Base-by-base conservation (phyloP, 345 rosid genomes). In the Bretschneidera sinensis region DNA sequence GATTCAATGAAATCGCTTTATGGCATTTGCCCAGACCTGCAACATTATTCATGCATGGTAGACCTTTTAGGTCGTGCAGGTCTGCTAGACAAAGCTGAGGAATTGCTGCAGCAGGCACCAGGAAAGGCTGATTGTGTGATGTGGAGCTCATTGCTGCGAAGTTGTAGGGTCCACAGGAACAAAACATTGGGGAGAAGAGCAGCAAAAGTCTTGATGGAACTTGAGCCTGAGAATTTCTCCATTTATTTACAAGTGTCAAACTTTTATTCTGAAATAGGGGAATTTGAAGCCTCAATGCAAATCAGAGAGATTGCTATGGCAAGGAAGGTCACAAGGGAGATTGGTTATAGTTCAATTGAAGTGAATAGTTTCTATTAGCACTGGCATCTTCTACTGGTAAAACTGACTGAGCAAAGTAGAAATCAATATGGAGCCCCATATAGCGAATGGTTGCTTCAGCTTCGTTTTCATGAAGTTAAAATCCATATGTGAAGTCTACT, bases 1-100 rank as follows among this genome's bases (percentile, higher is more conserved):
- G 48, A 73, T 62, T 77, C 75, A 20, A 69, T 85, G 91, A 80
- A 73, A 66, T 60, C 74, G 6, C 57, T 59, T 23, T 81, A 78
- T 54, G 81, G 81, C 67, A 74, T 82, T 54, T 60, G 64, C n/a
- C 92, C 78, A 0, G 85, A 74, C 35, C 62, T 62, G 55, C 83
- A 74, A 69, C 89, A 89, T 49, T 76, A 81, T 78, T 85, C 84
- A 0, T 85, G 97, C 66, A 79, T 92, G 91, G 74, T 85, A 52
- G 92, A 89, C 81, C 80, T 89, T 63, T 62, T 87, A 68, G 92
- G 98, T 50, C 84, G 88, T 51, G 84, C 90, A 60, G 91, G 89
- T 73, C 60, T 83, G 61, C 76, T 89, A 20, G 63, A 79, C 16
- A 80, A 86, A 74, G 97, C 91, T 1, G 89, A 85, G 60, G 76